Conservation (phyloP, 2,329 filamentous ascomycete species). For the Sporothrix schenckii region DNA sequence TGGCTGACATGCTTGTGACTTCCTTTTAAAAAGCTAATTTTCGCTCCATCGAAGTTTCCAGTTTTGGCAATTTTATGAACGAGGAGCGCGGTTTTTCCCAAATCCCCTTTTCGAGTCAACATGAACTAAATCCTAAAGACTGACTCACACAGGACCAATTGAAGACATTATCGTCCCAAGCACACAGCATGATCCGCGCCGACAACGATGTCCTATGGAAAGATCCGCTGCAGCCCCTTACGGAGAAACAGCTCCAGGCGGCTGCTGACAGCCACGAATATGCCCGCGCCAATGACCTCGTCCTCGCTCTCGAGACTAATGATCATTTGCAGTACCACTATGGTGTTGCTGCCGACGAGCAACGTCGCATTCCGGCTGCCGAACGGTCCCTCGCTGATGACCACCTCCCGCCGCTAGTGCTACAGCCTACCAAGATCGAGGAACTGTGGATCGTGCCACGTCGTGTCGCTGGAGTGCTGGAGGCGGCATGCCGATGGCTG, state of each 20-base stretch:
- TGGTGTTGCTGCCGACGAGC: not conserved
- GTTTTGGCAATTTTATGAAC: not conserved
- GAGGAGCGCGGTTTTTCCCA: no score
- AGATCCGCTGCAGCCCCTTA: not conserved
- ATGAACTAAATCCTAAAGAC: not conserved
- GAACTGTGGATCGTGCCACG: constrained; percentile 32
- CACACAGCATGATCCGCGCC: not conserved
- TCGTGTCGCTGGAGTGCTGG: constrained; percentile 23
- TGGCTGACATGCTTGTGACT: not conserved
- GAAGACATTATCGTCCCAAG: not conserved
- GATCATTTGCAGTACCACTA: constrained; percentile 29
- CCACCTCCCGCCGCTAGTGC: constrained; percentile 23
- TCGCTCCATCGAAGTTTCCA: not conserved
- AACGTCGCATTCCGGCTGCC: not conserved
- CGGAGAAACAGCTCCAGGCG: not conserved
- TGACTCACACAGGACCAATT: not conserved
- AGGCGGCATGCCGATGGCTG: constrained; percentile 11
- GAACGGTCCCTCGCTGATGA: constrained; percentile 17
- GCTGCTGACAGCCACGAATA: constrained; percentile 23
- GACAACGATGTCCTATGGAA: not conserved
- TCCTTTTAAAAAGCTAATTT: not conserved
- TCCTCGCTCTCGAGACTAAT: constrained; percentile 25
- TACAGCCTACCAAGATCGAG: not conserved
- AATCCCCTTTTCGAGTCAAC: not conserved
- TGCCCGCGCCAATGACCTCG: constrained; percentile 27